These are phyloP conservation scores for Bonia amplexicaulis DNA, from an alignment of 176 grass and related monocot genomes.

Conservation along the genomic window DNA sequence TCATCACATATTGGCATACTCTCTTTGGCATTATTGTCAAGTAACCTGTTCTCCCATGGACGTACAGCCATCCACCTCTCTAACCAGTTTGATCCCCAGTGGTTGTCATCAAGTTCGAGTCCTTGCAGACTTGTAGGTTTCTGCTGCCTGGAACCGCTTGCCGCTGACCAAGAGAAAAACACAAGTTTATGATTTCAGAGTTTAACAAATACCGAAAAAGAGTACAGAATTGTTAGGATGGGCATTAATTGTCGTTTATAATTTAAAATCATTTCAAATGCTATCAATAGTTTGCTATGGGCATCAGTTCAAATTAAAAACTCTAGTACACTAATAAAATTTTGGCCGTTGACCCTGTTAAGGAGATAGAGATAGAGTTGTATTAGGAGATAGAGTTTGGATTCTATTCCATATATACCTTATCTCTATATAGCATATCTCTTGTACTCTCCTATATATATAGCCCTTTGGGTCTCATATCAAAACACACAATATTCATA, in stretches of 20 bases:
- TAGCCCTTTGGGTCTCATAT: too few relatives aligned
- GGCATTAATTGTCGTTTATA: background rate
- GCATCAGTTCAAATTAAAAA: background rate
- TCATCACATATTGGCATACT: slow-evolving; percentile 32
- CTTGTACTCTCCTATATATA: too few relatives aligned
- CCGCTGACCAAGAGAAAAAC: slow-evolving; percentile 54
- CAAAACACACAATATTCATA: too few relatives aligned
- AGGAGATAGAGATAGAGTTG: too few relatives aligned
- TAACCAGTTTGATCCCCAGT: slow-evolving; percentile 98
- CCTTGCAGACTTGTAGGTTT: slow-evolving; percentile 37
- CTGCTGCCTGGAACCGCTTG: slow-evolving; percentile 85
- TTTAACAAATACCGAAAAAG: slow-evolving; percentile 9
- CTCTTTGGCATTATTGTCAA: slow-evolving; percentile 71
- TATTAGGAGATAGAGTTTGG: too few relatives aligned
- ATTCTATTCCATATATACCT: too few relatives aligned
- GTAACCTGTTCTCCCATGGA: slow-evolving; percentile 91
- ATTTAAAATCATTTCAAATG: slow-evolving; percentile 11
- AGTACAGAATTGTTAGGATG: background rate
- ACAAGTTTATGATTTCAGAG: background rate
- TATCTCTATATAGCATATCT: too few relatives aligned
- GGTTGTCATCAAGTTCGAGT: slow-evolving; percentile 49
- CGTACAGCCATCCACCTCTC: slow-evolving; percentile 98
- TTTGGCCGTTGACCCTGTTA: background rate
- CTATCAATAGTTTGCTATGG: background rate
- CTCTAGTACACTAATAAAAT: background rate